Conservation (phyloP, 441 rosid genomes). For the Erodium trifolium region DNA sequence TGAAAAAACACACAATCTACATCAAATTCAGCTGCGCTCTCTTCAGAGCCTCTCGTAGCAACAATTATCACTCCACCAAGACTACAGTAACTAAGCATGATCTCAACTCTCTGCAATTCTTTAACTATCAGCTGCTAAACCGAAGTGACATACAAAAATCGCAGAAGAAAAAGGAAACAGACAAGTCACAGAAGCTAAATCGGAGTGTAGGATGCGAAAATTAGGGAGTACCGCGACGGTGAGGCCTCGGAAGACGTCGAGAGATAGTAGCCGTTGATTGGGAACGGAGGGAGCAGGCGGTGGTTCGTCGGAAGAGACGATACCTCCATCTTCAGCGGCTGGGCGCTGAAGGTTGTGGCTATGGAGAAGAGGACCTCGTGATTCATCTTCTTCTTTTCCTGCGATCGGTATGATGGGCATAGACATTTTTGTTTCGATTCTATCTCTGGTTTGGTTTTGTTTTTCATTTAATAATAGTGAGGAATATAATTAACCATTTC, state of each 20-base stretch:
- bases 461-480: no score
- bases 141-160: background rate
- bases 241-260: constrained; percentile 60
- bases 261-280: constrained; percentile 38
- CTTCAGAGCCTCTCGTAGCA: background rate
- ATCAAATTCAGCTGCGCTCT: background rate
- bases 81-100: background rate
- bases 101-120: background rate
- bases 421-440: background rate
- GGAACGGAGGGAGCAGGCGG: constrained; percentile 13
- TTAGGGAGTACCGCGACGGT: constrained; percentile 38
- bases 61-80: background rate
- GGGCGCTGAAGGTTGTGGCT: background rate
- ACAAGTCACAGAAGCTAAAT: background rate
- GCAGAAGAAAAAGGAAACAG: background rate
- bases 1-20: background rate
- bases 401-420: background rate
- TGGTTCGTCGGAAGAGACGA: constrained; percentile 23
- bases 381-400: background rate
- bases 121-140: background rate
- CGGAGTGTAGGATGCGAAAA: background rate
- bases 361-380: constrained; percentile 6
- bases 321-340: constrained; percentile 19
- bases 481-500: no score
- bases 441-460: no score